Conservation (phyloP, 2,329 filamentous ascomycete species). For the Fonsecaea multimorphosa region DNA sequence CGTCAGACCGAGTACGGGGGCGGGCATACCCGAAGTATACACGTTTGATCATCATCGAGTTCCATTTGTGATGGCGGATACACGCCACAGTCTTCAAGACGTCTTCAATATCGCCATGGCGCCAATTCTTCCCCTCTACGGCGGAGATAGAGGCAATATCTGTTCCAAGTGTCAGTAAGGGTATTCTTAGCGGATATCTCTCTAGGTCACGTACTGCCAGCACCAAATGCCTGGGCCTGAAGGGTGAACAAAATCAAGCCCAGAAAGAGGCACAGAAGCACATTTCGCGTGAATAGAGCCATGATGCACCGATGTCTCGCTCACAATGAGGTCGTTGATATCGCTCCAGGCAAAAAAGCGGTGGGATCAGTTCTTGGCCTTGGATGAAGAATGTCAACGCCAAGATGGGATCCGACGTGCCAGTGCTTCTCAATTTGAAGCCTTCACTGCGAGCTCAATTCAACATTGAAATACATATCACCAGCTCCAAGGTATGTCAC, state of each 20-base stretch:
- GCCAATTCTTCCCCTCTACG: constrained; percentile 59
- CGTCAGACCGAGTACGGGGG: neutral
- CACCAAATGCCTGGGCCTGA: constrained; percentile 52
- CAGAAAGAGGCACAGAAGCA: constrained; percentile 42
- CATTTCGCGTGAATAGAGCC: constrained; percentile 29
- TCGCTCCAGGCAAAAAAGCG: neutral
- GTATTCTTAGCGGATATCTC: neutral
- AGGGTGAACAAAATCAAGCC: constrained; percentile 47
- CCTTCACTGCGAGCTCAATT: neutral
- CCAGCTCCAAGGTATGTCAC: neutral
- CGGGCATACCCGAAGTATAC: constrained; percentile 68
- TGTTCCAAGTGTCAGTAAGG: constrained; percentile 32
- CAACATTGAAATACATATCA: neutral
- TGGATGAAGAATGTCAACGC: neutral
- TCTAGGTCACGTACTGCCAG: constrained; percentile 48
- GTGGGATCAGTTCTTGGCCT: neutral
- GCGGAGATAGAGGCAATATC: constrained; percentile 58
- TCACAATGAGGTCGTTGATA: neutral
- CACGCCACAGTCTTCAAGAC: constrained; percentile 79
- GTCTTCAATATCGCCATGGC: constrained; percentile 75
- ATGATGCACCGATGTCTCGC: constrained; percentile 16
- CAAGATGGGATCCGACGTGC: neutral
- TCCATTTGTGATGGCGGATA: constrained; percentile 83
- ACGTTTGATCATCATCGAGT: constrained; percentile 75
- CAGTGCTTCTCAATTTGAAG: no score